A percentile compares a stretch with the other conserved stretches of the same genome.
Evolutionary conservation across 1,284 basidiomycete species (phyloP).

Genomic region (Rhodotorula glutinis): DNA sequence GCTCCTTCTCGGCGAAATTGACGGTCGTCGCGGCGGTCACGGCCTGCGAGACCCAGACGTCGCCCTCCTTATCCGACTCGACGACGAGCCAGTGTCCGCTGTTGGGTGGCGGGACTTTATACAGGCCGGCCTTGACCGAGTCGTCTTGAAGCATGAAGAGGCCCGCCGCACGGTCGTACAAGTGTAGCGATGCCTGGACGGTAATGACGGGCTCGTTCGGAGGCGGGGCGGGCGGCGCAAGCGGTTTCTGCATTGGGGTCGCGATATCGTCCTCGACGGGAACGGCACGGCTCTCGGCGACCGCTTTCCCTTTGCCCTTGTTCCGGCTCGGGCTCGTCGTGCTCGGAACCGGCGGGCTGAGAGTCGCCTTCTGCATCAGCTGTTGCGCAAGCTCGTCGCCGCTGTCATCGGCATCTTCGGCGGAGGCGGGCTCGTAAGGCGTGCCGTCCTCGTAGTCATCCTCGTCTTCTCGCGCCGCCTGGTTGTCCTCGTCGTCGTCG

Average conservation of each 20-base stretch:
- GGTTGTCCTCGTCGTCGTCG: constrained; percentile 39
- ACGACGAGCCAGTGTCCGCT: constrained; percentile 59
- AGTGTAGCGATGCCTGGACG: constrained; percentile 55
- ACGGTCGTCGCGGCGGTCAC: constrained; percentile 60
- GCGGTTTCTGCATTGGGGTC: constrained; percentile 17
- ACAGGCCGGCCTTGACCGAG: constrained; percentile 57
- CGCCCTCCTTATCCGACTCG: constrained; percentile 51
- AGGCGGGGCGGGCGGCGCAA: constrained; percentile 17
- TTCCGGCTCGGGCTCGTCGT: background rate
- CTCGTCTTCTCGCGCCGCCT: background rate
- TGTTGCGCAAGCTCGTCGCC: constrained; percentile 35
- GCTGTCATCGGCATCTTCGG: constrained; percentile 9
- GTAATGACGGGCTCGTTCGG: constrained; percentile 26
- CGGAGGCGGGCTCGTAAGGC: background rate
- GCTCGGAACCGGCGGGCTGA: constrained; percentile 4
- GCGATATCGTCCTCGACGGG: constrained; percentile 24
- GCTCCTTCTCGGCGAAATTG: constrained; percentile 58
- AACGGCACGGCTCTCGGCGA: background rate
- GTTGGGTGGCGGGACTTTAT: constrained; percentile 3
- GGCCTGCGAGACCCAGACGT: constrained; percentile 50
- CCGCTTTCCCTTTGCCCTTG: constrained; percentile 9
- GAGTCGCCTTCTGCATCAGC: constrained; percentile 35
- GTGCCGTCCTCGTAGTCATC: constrained; percentile 55
- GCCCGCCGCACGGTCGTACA: constrained; percentile 69
- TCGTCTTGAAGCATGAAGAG: constrained; percentile 70